Conservation (phyloP, 148 eudicot species). For the Vaccinium vitisidaea region DNA sequence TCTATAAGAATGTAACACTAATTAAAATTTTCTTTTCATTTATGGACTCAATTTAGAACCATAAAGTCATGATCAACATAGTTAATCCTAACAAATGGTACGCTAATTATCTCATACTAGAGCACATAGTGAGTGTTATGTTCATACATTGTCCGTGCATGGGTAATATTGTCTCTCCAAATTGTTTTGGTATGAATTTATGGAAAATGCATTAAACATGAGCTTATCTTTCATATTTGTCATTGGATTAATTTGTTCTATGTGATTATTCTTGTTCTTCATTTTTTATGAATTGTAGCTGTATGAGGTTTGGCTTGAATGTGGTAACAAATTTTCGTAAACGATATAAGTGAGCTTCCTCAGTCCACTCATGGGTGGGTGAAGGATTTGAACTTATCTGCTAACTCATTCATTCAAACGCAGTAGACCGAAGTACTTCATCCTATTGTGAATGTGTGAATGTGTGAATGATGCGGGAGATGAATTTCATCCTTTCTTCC, state of each 20-base stretch:
- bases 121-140: background rate
- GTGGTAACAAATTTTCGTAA: background rate
- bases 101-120: background rate
- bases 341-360: conserved; percentile 34
- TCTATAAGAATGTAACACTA: background rate
- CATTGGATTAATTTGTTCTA: background rate
- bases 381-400: conserved; percentile 32
- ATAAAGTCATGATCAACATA: background rate
- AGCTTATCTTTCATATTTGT: background rate
- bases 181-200: background rate
- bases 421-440: conserved; percentile 16
- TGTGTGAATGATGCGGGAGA: conserved; percentile 46
- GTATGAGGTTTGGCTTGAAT: background rate
- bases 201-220: background rate
- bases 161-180: background rate
- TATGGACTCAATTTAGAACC: background rate
- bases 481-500: conserved; percentile 26
- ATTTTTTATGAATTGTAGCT: background rate
- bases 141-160: background rate
- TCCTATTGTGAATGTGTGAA: conserved; percentile 38
- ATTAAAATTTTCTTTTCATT: background rate
- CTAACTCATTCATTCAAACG: conserved; percentile 42
- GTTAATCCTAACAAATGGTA: background rate
- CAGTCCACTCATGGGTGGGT: conserved; percentile 41
- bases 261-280: background rate